phyloP scores from a whole-genome alignment of 176 grass and related monocot genomes.

The Chrysopogon serrulatus region DNA sequence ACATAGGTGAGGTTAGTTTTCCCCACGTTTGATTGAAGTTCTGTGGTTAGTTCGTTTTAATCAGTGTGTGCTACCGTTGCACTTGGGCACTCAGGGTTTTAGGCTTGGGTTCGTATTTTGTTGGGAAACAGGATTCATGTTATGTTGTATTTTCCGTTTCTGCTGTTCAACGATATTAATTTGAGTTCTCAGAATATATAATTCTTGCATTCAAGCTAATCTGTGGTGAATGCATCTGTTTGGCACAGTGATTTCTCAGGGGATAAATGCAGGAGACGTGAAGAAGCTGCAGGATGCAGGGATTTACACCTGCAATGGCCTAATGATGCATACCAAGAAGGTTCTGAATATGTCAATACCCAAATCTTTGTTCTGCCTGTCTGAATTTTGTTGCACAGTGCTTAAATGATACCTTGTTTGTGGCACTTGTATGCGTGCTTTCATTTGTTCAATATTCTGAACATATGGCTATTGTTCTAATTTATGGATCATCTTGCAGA shows the following conservation, averaged over 20 bases:
- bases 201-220: neutral
- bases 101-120: neutral
- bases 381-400: neutral
- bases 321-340: no score
- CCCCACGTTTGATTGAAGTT: no score
- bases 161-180: neutral
- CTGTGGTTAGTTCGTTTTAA: no score
- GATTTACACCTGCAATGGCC: no score
- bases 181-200: neutral
- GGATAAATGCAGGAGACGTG: slow-evolving; percentile 85
- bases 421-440: neutral
- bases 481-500: slow-evolving; percentile 27
- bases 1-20: no score
- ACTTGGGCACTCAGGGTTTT: neutral
- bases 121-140: neutral
- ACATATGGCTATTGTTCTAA: neutral
- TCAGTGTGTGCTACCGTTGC: no score
- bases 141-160: neutral
- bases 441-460: no score
- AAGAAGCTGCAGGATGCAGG: no score
- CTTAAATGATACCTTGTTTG: slow-evolving; percentile 2
- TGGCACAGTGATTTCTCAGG: slow-evolving; percentile 80
- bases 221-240: neutral
- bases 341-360: no score
- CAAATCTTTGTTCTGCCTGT: neutral